Evolutionary conservation across 208 protist species (phyloP).

Genomic region (Perkinsela sp.): DNA sequence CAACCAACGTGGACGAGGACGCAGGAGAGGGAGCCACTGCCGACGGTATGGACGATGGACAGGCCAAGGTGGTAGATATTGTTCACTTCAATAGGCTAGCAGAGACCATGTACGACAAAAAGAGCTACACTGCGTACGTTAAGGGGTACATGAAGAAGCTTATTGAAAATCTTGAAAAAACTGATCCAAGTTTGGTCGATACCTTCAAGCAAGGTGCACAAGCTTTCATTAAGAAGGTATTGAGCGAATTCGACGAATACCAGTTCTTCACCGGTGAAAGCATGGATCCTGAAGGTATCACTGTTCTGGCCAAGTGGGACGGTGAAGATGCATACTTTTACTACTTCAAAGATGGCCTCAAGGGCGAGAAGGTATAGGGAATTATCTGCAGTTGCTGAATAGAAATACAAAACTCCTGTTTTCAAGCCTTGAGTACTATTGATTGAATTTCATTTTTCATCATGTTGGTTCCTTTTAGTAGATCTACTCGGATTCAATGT

Average conservation of each 20-base stretch:
- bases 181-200: constrained; percentile 30
- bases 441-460: no score
- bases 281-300: constrained; percentile 63
- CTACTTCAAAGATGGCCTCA: constrained; percentile 61
- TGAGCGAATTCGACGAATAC: constrained; percentile 65
- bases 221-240: constrained; percentile 60
- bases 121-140: constrained; percentile 64
- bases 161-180: constrained; percentile 38
- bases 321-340: constrained; percentile 51
- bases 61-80: constrained; percentile 45
- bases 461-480: no score
- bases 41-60: constrained; percentile 29
- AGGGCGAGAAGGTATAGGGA: constrained; percentile 38
- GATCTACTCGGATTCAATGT: no score
- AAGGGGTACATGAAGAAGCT: constrained; percentile 63
- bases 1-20: constrained; percentile 59
- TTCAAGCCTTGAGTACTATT: no score
- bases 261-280: constrained; percentile 67
- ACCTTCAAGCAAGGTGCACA: constrained; percentile 50
- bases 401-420: no score
- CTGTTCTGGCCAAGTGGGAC: constrained; percentile 58
- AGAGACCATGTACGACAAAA: constrained; percentile 70
- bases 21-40: constrained; percentile 41
- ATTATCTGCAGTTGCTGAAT: no score
- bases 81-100: constrained; percentile 64